These are phyloP conservation scores for Mycosphaerella sp. DNA, from an alignment of 2,329 filamentous ascomycete genomes.

Conservation along the genomic window DNA sequence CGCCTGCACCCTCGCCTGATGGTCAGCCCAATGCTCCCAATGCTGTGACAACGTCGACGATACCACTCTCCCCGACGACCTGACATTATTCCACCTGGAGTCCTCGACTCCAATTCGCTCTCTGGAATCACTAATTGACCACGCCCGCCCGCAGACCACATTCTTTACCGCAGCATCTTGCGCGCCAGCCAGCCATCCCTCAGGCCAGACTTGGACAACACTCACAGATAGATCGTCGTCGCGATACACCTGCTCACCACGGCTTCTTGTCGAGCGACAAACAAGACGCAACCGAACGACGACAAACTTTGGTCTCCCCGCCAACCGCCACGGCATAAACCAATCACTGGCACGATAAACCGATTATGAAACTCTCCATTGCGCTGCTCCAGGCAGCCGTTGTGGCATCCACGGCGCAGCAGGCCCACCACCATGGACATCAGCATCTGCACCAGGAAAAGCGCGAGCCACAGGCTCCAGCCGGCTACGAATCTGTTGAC, in stretches of 20 bases:
- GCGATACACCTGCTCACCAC: slow-evolving; percentile 1
- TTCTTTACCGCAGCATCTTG: slow-evolving; percentile 12
- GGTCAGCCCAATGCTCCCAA: slow-evolving; percentile 4
- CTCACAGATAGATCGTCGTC: slow-evolving; percentile 4
- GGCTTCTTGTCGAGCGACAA: background rate
- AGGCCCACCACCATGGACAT: slow-evolving; percentile 52
- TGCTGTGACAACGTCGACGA: slow-evolving; percentile 13
- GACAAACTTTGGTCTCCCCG: slow-evolving; percentile 3
- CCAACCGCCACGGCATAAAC: slow-evolving; percentile 4
- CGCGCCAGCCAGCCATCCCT: slow-evolving; percentile 13
- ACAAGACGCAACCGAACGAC: background rate
- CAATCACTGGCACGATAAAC: slow-evolving; percentile 11
- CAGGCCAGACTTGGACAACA: slow-evolving; percentile 1
- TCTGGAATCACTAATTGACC: slow-evolving; percentile 14
- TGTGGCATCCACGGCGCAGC: slow-evolving; percentile 50
- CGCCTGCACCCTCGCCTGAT: slow-evolving; percentile 3
- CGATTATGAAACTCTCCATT: slow-evolving; percentile 34
- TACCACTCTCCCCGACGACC: slow-evolving; percentile 5
- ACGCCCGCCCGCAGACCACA: slow-evolving; percentile 11
- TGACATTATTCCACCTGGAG: slow-evolving; percentile 17
- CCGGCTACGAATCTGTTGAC: slow-evolving; percentile 49
- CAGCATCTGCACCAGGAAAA: slow-evolving; percentile 55
- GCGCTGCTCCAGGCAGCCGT: slow-evolving; percentile 34
- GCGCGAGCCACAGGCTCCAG: slow-evolving; percentile 41
- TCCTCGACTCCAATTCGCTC: slow-evolving; percentile 14